Conservation (phyloP, 2,329 filamentous ascomycete species). For the Cladosporium oxysporum region DNA sequence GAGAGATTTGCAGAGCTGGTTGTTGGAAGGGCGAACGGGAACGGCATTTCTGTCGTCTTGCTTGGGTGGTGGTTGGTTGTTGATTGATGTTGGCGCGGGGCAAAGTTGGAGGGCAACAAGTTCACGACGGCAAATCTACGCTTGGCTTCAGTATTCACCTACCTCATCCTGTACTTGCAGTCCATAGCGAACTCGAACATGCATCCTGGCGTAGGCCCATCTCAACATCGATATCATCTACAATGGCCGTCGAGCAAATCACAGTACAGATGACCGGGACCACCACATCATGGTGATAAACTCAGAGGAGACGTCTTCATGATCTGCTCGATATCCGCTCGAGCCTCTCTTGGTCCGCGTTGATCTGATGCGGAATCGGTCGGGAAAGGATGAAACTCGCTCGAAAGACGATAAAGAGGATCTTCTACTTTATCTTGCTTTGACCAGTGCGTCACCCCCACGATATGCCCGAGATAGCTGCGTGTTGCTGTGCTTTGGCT, state of each 20-base stretch:
- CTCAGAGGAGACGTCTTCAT: neutral
- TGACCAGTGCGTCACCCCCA: neutral
- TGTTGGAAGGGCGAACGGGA: constrained; percentile 82
- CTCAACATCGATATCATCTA: too few species aligned
- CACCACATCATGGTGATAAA: too few species aligned
- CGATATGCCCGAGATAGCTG: neutral
- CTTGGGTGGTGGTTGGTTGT: neutral
- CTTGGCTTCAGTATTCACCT: neutral
- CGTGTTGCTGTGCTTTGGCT: neutral
- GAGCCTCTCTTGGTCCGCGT: neutral
- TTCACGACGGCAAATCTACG: neutral
- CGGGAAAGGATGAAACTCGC: constrained; percentile 13
- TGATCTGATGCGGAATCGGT: neutral
- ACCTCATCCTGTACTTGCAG: neutral
- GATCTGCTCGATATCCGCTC: neutral
- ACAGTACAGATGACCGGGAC: too few species aligned
- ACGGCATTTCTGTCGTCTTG: constrained; percentile 67
- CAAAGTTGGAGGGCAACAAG: neutral
- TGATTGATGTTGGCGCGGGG: neutral
- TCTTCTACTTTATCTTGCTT: neutral
- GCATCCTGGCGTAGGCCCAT: neutral
- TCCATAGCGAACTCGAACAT: too few species aligned
- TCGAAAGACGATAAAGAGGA: constrained; percentile 1
- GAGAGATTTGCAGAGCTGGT: constrained; percentile 86
- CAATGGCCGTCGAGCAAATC: too few species aligned